Percentiles rank a stretch among this genome's conserved stretches.
These are phyloP conservation scores for Dioscorea alata DNA, from an alignment of 106 monocot genomes.

Conservation along the genomic window DNA sequence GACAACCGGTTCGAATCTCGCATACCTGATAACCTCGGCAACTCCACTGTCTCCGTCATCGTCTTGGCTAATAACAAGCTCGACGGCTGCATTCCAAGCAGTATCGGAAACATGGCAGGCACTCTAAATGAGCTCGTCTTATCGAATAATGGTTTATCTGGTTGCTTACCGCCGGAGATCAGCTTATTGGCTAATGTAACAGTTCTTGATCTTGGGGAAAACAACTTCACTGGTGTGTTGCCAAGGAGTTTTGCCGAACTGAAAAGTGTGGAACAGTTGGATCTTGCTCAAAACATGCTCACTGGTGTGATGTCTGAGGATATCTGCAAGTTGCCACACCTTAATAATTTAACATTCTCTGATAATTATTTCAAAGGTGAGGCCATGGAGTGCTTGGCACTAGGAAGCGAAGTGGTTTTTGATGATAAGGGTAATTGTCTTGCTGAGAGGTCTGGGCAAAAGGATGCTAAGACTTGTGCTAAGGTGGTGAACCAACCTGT, in stretches of 20 bases:
- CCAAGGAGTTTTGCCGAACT: constrained; percentile 4
- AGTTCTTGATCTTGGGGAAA: neutral
- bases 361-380: constrained; percentile 13
- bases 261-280: constrained; percentile 1
- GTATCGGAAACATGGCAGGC: neutral
- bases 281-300: constrained; percentile 3
- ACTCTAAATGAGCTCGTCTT: constrained; percentile 11
- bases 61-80: constrained; percentile 13
- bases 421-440: constrained; percentile 13
- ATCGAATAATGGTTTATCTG: constrained; percentile 6
- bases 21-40: constrained; percentile 10
- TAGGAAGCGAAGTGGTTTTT: neutral
- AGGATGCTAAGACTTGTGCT: neutral
- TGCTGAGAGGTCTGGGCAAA: constrained; percentile 4
- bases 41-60: constrained; percentile 4
- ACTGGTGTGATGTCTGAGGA: constrained; percentile 8
- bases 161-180: constrained; percentile 10
- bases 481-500: constrained; percentile 1
- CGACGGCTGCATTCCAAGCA: constrained; percentile 12
- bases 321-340: constrained; percentile 3
- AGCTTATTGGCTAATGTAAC: constrained; percentile 5
- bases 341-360: constrained; percentile 11
- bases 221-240: neutral
- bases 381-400: neutral
- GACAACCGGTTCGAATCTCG: constrained; percentile 7